These are phyloP conservation scores for Xylariaceae sp. DNA, from an alignment of 2,329 filamentous ascomycete genomes.

Conservation along the genomic window DNA sequence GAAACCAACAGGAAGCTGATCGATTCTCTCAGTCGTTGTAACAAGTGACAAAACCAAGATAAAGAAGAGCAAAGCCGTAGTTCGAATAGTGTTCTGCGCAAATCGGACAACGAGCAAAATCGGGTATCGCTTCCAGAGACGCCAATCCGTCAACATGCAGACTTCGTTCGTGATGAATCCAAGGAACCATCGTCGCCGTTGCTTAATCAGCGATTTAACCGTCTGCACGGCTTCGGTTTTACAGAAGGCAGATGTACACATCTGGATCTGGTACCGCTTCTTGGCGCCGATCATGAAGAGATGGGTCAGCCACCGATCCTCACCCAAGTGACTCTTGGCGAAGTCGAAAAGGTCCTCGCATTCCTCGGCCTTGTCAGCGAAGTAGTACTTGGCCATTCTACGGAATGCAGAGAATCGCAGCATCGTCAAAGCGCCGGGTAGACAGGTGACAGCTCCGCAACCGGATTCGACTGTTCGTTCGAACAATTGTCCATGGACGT, in stretches of 20 bases:
- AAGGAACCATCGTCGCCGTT: constrained; percentile 92
- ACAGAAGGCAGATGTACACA: constrained; percentile 97
- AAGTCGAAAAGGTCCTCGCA: constrained; percentile 96
- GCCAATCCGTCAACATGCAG: constrained; percentile 93
- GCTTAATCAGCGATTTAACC: constrained; percentile 80
- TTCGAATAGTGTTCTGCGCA: constrained; percentile 94
- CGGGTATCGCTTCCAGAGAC: constrained; percentile 87
- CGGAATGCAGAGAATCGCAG: constrained; percentile 93
- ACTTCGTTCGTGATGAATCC: constrained; percentile 98
- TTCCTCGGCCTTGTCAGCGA: constrained; percentile 92
- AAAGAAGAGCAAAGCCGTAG: constrained; percentile 89
- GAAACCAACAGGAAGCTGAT: constrained; percentile 83
- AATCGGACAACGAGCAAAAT: constrained; percentile 81
- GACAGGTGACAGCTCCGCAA: constrained; percentile 88
- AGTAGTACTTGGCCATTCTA: constrained; percentile 97
- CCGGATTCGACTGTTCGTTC: constrained; percentile 93
- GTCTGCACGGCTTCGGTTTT: constrained; percentile 96
- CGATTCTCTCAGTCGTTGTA: constrained; percentile 72
- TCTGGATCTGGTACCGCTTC: constrained; percentile 90
- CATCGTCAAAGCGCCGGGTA: constrained; percentile 93
- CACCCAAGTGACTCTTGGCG: constrained; percentile 88
- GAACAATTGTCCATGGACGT: constrained; percentile 93
- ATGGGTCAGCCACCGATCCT: constrained; percentile 95
- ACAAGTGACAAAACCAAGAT: constrained; percentile 84
- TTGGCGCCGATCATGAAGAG: constrained; percentile 98